Evolutionary conservation across 75 land plant genomes (phyloP), one percentile per base, ranked within the genome.

Genomic region (Cryptomeria japonica): DNA sequence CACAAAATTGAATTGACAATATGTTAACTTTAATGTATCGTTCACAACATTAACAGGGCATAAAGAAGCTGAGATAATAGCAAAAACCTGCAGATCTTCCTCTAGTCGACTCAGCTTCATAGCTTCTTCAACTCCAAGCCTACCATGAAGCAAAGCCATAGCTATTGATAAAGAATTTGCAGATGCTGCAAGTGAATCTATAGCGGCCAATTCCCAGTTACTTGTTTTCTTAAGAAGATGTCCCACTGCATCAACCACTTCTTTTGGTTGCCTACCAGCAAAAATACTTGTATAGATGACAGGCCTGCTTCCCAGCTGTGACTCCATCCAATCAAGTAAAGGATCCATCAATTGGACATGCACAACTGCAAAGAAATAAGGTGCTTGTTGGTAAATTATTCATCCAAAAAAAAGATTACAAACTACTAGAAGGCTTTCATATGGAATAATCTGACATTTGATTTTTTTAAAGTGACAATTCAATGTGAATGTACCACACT

Each of bases 51-150:
- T 11, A 42, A 28, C 25, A 80, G 46, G 42, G 15, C 1, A 41
- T 4, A 32, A 84, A 84, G 36, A 31, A 5, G 32, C 76, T 13
- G 7, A 72, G 28, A 10, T 16, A n/a, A 86, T 28, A 47, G 73
- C 6, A 22, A 55, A 47, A 85, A 96, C 99, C 97, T 97, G 99
- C 47, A 93, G 87, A 89, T 97, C 95, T 90, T 97, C 99, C 87
- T 97, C 99, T n/a, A 97, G 93, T 78, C 99, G 95, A 87, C 94
- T 92, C 83, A 95, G 91, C 85, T 96, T 91, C 84, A 96, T 93
- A 42, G 99, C 99, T 88, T 98, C 96, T 88, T 96, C 96, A 89
- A 96, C 94, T 68, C 90, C 87, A 79, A 98, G 90, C 80, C 89
- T 91, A 18, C 97, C 96, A 25, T 93, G 95, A 89, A 93, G 85